Evolutionary conservation across 2,329 filamentous ascomycete genomes (phyloP).

Genomic region (Didymella arachidicola): DNA sequence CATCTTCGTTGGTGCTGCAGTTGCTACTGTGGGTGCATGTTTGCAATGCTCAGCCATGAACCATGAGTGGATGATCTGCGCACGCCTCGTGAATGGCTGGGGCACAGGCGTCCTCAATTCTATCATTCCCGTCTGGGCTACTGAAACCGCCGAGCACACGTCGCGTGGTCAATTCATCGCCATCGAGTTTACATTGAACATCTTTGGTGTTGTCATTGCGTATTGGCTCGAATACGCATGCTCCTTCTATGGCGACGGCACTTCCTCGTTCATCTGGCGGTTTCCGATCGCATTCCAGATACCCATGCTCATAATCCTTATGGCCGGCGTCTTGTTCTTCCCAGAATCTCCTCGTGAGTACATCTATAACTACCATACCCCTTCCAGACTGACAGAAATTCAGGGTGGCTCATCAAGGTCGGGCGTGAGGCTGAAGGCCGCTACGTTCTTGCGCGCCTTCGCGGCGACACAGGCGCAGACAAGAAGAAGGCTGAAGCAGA

Average conservation of each 20-base stretch:
- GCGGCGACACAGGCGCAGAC: conserved; percentile 63
- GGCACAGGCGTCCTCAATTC: conserved; percentile 75
- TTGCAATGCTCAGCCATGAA: conserved; percentile 73
- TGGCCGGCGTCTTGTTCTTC: conserved; percentile 69
- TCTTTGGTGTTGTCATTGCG: conserved; percentile 70
- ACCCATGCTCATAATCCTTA: conserved; percentile 65
- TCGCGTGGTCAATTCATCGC: conserved; percentile 74
- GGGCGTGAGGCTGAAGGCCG: conserved; percentile 72
- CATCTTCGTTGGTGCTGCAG: conserved; percentile 37
- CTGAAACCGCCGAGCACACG: conserved; percentile 72
- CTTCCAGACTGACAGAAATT: neutral
- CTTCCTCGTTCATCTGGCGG: conserved; percentile 68
- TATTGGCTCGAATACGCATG: conserved; percentile 64
- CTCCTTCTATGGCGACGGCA: conserved; percentile 66
- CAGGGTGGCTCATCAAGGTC: conserved; percentile 67
- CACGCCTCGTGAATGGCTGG: conserved; percentile 68
- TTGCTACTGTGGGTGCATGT: conserved; percentile 59
- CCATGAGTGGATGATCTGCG: conserved; percentile 63
- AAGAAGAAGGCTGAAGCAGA: conserved; percentile 57
- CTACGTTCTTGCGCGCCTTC: conserved; percentile 69
- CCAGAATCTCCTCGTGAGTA: conserved; percentile 66
- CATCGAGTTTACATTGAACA: conserved; percentile 77
- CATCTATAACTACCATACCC: neutral
- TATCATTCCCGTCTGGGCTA: conserved; percentile 75
- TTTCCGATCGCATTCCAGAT: conserved; percentile 77